Evolutionary conservation across 2,329 filamentous ascomycete species (phyloP).

Genomic region (Curvularia verruculosa): DNA sequence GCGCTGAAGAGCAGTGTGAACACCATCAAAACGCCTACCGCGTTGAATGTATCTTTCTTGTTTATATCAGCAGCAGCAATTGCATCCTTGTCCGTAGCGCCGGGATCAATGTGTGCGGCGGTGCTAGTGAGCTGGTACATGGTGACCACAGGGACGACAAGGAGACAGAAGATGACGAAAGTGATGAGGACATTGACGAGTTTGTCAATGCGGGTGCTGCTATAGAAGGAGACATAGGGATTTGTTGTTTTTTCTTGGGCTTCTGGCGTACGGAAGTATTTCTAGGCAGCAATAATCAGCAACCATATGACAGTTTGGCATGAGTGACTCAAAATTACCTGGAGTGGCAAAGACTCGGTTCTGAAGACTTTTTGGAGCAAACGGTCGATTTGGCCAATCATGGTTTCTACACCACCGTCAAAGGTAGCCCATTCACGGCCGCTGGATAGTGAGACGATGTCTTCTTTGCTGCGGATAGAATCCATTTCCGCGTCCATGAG

Average conservation of each 20-base stretch:
- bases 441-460: conserved; percentile 48
- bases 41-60: conserved; percentile 45
- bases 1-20: conserved; percentile 50
- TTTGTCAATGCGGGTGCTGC: conserved; percentile 46
- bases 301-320: not conserved
- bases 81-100: conserved; percentile 1
- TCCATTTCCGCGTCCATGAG: conserved; percentile 46
- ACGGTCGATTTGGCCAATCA: conserved; percentile 37
- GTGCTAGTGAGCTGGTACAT: conserved; percentile 49
- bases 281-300: conserved; percentile 25
- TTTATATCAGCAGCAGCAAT: conserved; percentile 11
- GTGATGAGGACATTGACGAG: conserved; percentile 53
- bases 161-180: conserved; percentile 51
- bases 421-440: conserved; percentile 52
- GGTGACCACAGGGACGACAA: conserved; percentile 50
- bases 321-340: conserved; percentile 19
- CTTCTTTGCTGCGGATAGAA: conserved; percentile 50
- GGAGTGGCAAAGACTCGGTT: conserved; percentile 30
- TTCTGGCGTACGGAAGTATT: conserved; percentile 49
- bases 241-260: conserved; percentile 47
- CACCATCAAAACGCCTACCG: conserved; percentile 51
- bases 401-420: conserved; percentile 48
- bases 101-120: not conserved
- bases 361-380: conserved; percentile 31
- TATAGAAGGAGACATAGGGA: conserved; percentile 46